Base-by-base conservation (phyloP, 2,329 filamentous ascomycete genomes). In the Didymella exigua region DNA sequence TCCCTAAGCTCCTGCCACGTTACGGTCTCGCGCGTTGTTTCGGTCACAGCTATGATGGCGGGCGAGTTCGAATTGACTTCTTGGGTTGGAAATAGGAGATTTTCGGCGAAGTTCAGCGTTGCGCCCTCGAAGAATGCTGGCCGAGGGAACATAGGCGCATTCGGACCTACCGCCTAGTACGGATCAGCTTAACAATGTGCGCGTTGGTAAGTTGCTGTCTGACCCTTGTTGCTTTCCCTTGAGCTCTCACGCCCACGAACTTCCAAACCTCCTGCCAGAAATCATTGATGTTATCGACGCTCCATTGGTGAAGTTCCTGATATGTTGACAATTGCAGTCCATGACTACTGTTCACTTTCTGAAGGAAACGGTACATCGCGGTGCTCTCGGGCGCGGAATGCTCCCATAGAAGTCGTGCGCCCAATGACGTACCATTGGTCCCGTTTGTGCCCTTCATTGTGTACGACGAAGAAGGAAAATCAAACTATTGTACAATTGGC, bases 261-360 rank as follows among this genome's bases (percentile, higher is more conserved):
- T 89, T 81, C 93, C 93, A 97, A 9, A 91, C 84, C 50, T 92
- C 88, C 44, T 84, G 86, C 93, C 93, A 98, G 74, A 97, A 96
- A 1, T 82, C 78, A 21, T 86, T 82, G 7, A 91, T 82, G 64
- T 93, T 81, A 7, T 88, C 84, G 60, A 95, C 83, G 62, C 91
- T 96, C 93, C 93, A 98, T 71, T 84, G 78, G 77, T 93, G 89
- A 8, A 98, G 82, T n/a, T 85, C 85, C 18, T 86, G 77, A 69
- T 96, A 96, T 59, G 81, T 85, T 16, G 80, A 72, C 41, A 95
- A 79, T 19, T 79, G 71, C 51, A 91, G 74, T 10, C 78, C 76
- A 68, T 93, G 84, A 66, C 88, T 89, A 58, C 83, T 71, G 74
- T 89, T 91, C 61, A 96, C 81, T 47, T 80, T 79, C 64, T 86